Percentiles rank a stretch among this genome's conserved stretches.
These are phyloP conservation scores for Fusarium chaquense DNA, from an alignment of 2,329 filamentous ascomycete genomes.

Conservation along the genomic window DNA sequence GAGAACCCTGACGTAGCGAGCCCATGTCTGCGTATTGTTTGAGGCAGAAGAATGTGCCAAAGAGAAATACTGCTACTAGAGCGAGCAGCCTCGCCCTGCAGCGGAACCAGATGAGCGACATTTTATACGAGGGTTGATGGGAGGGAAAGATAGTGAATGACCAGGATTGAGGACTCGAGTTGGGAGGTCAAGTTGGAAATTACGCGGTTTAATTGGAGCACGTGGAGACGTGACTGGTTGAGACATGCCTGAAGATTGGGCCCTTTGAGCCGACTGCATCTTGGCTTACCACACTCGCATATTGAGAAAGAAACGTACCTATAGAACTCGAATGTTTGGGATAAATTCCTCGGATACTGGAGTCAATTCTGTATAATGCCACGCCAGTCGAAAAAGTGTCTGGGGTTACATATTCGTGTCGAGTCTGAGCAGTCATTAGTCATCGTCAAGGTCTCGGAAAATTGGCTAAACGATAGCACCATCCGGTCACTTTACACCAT, in stretches of 20 bases:
- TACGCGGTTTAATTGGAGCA: constrained; percentile 35
- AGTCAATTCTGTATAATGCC: too few relatives aligned
- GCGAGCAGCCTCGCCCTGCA: constrained; percentile 10
- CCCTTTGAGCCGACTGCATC: neutral
- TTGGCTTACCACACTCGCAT: neutral
- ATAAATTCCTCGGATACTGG: too few relatives aligned
- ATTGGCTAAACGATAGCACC: too few relatives aligned
- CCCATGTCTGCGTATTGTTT: constrained; percentile 32
- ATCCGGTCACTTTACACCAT: too few relatives aligned
- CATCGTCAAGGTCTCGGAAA: too few relatives aligned
- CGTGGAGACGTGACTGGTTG: constrained; percentile 34
- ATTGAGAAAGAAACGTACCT: neutral
- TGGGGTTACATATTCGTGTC: neutral
- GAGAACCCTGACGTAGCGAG: constrained; percentile 15
- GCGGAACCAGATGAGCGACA: constrained; percentile 29
- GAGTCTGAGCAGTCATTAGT: too few relatives aligned
- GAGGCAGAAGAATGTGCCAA: constrained; percentile 13
- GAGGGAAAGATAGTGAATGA: neutral
- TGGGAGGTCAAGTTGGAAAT: constrained; percentile 15
- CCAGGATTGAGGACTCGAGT: neutral
- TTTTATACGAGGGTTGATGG: constrained; percentile 5
- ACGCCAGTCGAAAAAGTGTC: neutral
- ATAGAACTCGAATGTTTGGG: neutral
- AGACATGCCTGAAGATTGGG: constrained; percentile 2
- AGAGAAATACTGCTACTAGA: constrained; percentile 13